A percentile compares a stretch with the other conserved stretches of the same genome.
Conservation (phyloP, 139 green algal species). For the Chlamydomonas incerta region DNA sequence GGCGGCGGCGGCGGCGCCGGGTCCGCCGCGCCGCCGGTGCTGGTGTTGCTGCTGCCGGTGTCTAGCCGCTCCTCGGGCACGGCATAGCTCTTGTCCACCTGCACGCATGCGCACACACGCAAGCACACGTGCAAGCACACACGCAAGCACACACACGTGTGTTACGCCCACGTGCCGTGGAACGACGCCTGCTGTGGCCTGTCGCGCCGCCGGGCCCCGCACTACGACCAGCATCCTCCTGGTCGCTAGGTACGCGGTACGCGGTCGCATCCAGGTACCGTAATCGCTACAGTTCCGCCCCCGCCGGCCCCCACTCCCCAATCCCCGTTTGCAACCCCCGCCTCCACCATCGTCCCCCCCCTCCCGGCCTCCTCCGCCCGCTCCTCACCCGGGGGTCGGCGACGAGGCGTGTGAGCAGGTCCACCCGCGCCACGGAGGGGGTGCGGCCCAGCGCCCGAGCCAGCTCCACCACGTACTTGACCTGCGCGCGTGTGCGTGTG, state of each 20-base stretch:
- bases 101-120: not conserved
- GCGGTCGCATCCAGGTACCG: no score
- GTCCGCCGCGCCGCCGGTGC: not conserved
- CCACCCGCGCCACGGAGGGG: slow-evolving; percentile 91
- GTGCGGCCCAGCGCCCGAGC: slow-evolving; percentile 86
- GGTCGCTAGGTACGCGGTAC: no score
- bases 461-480: slow-evolving; percentile 98
- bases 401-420: slow-evolving; percentile 94
- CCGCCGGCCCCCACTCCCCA: no score
- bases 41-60: slow-evolving; percentile 1
- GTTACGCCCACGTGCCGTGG: no score
- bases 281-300: no score
- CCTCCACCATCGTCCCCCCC: not conserved
- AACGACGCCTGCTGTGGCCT: no score
- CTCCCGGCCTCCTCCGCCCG: slow-evolving; percentile 13
- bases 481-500: no score
- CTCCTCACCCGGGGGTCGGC: slow-evolving; percentile 49
- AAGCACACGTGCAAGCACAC: no score
- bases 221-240: no score
- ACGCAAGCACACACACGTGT: no score
- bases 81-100: slow-evolving; percentile 81
- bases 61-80: slow-evolving; percentile 82
- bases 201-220: no score
- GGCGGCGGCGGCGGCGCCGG: slow-evolving; percentile 81
- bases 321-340: no score